Conservation (phyloP, 2,329 filamentous ascomycete species). For the Penicillium sumatraense region DNA sequence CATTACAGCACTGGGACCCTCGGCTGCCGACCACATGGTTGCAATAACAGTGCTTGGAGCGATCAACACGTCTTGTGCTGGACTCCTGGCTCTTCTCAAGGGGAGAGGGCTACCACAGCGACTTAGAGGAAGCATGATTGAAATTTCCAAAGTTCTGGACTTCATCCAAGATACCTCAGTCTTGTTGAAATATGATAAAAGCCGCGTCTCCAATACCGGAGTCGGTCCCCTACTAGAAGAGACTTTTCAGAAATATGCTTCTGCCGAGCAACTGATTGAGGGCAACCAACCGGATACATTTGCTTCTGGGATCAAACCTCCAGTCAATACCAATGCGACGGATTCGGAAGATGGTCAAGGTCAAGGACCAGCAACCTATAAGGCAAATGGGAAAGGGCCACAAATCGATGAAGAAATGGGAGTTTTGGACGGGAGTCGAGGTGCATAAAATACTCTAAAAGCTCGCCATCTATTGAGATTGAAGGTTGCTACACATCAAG, state of each 20-base stretch:
- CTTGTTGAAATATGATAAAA: conserved; percentile 5
- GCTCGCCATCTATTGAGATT: not conserved
- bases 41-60: conserved; percentile 15
- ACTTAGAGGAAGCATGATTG: conserved; percentile 7
- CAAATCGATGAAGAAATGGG: not conserved
- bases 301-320: not conserved
- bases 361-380: too few species aligned
- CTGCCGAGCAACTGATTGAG: not conserved
- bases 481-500: too few species aligned
- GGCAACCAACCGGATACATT: not conserved
- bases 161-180: conserved; percentile 5
- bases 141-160: conserved; percentile 9
- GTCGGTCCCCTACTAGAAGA: not conserved
- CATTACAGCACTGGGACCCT: conserved; percentile 14
- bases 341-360: not conserved
- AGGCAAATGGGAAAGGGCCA: not conserved
- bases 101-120: conserved; percentile 16
- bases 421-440: not conserved
- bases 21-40: conserved; percentile 8
- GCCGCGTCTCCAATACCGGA: not conserved
- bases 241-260: not conserved
- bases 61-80: conserved; percentile 12
- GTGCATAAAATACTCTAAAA: not conserved
- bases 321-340: too few species aligned
- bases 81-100: conserved; percentile 13